Base-by-base conservation (phyloP, 352 stramenopile genomes). In the Globisporangium cylindrosporum region DNA sequence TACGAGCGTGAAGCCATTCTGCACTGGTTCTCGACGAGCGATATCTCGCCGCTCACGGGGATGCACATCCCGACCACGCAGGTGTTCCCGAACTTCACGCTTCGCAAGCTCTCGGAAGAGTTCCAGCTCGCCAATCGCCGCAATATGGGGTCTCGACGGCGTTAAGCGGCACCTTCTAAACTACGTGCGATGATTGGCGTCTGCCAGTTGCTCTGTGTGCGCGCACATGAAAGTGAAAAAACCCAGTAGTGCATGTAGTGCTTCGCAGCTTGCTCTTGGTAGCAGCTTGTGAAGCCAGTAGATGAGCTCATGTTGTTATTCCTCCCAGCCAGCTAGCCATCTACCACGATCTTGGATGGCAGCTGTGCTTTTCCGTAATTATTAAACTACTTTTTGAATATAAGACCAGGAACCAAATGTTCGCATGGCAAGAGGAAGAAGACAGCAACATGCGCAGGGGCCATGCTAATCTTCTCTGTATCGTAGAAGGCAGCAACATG, bases 1-100 rank as follows among this genome's bases (percentile, higher is more conserved):
- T 99, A 99, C 78, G 97, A 99, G 62, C 84, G 96, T 24, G 80
- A 85, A 55, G 97, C 95, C 7, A 99, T 99, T 69, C 62, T 85
- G 72, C 80, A 91, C 34, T 99, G 97, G 97, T 89, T 99, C 38
- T 82, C 86, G 46, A 97, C 78, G 24, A 86, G 89, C 56, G 73
- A 88, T 64, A 93, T 86, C 20, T 95, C 88, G 20, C 89, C 89
- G 4, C 84, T 93, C 76, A 96, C 88, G 1, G 86, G 86, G 29
- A 82, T 79, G 71, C 73, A 83, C 61, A 89, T 96, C 64, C 67
- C 73, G 41, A 91, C 84, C n/a, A 90, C 71, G n/a, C 78, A 90
- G 60, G 78, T 93, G 14, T 89, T 93, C 62, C 69, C 84, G 20
- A 93, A 93, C 66, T 90, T 88, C 51, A 86, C 84, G 36, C 70